These are phyloP conservation scores for Fermentozyma sake DNA, from an alignment of 1,139 yeast genomes.

Conservation along the genomic window DNA sequence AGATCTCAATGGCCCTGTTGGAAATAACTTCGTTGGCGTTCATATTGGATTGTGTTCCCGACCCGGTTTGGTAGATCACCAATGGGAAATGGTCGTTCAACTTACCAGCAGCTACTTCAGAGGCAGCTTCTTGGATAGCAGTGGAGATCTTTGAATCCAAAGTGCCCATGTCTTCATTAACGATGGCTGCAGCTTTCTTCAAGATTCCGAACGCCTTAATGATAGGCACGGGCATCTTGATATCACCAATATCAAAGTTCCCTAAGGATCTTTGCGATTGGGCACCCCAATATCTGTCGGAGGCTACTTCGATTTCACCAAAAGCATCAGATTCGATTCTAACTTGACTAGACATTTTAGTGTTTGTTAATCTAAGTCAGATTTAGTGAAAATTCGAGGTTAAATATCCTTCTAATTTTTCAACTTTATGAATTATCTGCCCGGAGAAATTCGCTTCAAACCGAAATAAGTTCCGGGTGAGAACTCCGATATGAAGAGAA, in stretches of 20 bases:
- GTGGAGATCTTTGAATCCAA: constrained; percentile 15
- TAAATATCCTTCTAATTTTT: too few species aligned
- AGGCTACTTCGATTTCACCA: constrained; percentile 16
- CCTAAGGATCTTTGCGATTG: constrained; percentile 18
- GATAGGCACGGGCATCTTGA: constrained; percentile 16
- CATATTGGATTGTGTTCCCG: constrained; percentile 20
- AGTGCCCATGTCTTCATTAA: constrained; percentile 14
- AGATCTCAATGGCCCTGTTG: constrained; percentile 18
- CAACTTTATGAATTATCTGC: too few species aligned
- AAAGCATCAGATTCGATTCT: constrained; percentile 18
- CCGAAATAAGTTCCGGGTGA: too few species aligned
- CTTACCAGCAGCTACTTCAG: constrained; percentile 16
- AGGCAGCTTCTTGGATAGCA: constrained; percentile 16
- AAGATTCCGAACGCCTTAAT: constrained; percentile 16
- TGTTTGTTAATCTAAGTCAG: too few species aligned
- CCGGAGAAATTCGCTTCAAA: too few species aligned
- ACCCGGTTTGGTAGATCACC: constrained; percentile 20
- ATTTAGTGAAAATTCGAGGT: too few species aligned
- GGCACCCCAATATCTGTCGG: constrained; percentile 18
- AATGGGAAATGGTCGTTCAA: constrained; percentile 17
- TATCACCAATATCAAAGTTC: constrained; percentile 18
- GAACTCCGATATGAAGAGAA: too few species aligned
- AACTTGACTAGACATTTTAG: too few species aligned
- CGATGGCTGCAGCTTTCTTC: constrained; percentile 18
- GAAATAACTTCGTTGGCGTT: constrained; percentile 19